Base-by-base conservation (phyloP, 805 yeast genomes). In the Torulaspora quercuum region DNA sequence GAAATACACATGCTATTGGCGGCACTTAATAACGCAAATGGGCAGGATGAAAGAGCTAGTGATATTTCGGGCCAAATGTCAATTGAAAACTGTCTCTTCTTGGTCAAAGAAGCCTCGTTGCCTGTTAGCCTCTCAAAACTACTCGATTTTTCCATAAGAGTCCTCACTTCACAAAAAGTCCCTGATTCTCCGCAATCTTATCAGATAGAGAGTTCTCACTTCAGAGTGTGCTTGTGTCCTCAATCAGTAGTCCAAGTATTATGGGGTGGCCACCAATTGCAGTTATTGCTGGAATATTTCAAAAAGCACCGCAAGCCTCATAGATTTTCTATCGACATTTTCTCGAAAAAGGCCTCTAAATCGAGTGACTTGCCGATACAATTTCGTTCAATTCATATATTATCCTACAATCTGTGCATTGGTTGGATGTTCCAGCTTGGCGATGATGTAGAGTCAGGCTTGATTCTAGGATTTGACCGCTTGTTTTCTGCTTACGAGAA, bases 391-490 rank as follows among this genome's bases (percentile, higher is more conserved):
- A 62, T 82, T 19, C 82, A 76, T 31, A 66, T 82, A 15, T 55
- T 78, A 5, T 74, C 86, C 0, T 73, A 78, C 46, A 75, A 81
- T 45, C 67, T 83, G 41, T 82, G 94, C 44, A 41, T 82, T 21
- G 95, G 95, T 0, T 86, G 95, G 88, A 55, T 82, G 3, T 82
- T 82, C 53, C 78, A 73, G n/a, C 55, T 52, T 10, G 50, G 52
- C 5, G 57, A 57, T 4, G 53, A 57, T 1, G 42, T 52, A 2
- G 69, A 68, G 14, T 87, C 87, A 0, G 96, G 96, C 7, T 52
- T 86, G n/a, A 78, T 83, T 24, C 43, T 78, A 19, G 97, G 97
- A 0, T 85, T 82, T 37, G 86, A 84, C 45, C 65, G 79, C 11
- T 73, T 86, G 13, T 82, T 79, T 44, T 77, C 86, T 1, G 74